Evolutionary conservation across 345 rosid genomes (phyloP).

Genomic region (Acer campestre): DNA sequence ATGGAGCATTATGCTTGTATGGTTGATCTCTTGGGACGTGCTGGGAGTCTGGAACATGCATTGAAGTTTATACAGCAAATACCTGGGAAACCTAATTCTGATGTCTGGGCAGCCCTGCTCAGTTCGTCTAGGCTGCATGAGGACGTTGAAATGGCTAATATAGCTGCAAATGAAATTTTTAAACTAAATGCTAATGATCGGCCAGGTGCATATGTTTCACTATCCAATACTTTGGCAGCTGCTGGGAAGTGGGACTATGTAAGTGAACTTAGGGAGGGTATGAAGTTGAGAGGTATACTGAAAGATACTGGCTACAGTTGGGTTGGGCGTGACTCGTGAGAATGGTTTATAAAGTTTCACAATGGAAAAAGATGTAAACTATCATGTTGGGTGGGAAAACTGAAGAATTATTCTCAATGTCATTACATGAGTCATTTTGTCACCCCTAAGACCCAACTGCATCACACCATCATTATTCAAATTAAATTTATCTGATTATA

Average conservation of each 20-base stretch:
- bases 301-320: conserved; percentile 77
- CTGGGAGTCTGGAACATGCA: conserved; percentile 65
- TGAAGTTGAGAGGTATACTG: conserved; percentile 66
- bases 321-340: conserved; percentile 45
- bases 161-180: conserved; percentile 77
- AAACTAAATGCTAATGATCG: conserved; percentile 63
- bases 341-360: conserved; percentile 23
- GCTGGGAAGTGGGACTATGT: conserved; percentile 83
- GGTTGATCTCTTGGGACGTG: conserved; percentile 90
- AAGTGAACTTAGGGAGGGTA: conserved; percentile 62
- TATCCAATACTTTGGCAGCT: conserved; percentile 83
- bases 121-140: conserved; percentile 78
- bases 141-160: conserved; percentile 57
- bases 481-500: too few relatives aligned
- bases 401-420: neutral
- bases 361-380: neutral
- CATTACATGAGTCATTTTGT: neutral
- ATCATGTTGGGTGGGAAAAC: neutral
- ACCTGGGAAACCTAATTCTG: conserved; percentile 72
- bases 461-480: neutral
- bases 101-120: conserved; percentile 91
- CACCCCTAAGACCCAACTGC: neutral
- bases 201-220: conserved; percentile 85
- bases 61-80: conserved; percentile 63
- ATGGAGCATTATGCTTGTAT: conserved; percentile 96